A percentile compares a stretch with the other conserved stretches of the same genome.
phyloP scores from a whole-genome alignment of 495 filamentous ascomycete genomes.

The Aspergillus hancockii region DNA sequence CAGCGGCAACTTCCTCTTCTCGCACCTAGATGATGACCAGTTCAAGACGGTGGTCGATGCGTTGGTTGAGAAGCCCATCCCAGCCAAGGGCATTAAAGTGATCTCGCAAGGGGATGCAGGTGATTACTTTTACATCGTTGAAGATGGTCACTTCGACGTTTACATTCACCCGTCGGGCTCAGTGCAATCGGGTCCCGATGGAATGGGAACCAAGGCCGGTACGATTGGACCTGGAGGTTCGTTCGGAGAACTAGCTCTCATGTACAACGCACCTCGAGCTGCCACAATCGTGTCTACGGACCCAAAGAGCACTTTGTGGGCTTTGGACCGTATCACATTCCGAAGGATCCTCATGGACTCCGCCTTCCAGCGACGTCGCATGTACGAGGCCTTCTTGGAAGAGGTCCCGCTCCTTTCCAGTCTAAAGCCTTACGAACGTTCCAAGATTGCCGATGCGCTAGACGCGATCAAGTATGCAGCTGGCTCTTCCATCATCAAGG shows the following conservation, averaged over 20 bases:
- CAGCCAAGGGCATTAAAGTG: constrained; percentile 92
- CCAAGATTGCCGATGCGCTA: constrained; percentile 95
- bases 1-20: constrained; percentile 89
- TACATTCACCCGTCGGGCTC: constrained; percentile 82
- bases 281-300: constrained; percentile 90
- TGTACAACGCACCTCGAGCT: constrained; percentile 98
- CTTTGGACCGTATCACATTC: constrained; percentile 93
- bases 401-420: constrained; percentile 87
- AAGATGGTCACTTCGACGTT: constrained; percentile 86
- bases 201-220: constrained; percentile 82
- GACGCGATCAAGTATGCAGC: constrained; percentile 83
- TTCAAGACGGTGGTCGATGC: constrained; percentile 84
- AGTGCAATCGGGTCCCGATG: constrained; percentile 78
- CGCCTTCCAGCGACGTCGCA: constrained; percentile 89
- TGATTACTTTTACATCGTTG: constrained; percentile 97
- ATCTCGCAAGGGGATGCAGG: constrained; percentile 95
- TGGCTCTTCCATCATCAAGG: constrained; percentile 80
- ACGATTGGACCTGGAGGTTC: constrained; percentile 84
- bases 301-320: constrained; percentile 80
- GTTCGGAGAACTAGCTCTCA: constrained; percentile 96
- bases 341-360: constrained; percentile 98
- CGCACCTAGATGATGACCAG: constrained; percentile 91
- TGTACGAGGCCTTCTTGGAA: constrained; percentile 98
- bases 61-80: constrained; percentile 91
- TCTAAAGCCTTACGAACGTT: constrained; percentile 86